Percentiles rank a stretch among this genome's conserved stretches.
These are phyloP conservation scores for Fusarium sublunatum DNA, from an alignment of 2,329 filamentous ascomycete genomes.

Conservation along the genomic window DNA sequence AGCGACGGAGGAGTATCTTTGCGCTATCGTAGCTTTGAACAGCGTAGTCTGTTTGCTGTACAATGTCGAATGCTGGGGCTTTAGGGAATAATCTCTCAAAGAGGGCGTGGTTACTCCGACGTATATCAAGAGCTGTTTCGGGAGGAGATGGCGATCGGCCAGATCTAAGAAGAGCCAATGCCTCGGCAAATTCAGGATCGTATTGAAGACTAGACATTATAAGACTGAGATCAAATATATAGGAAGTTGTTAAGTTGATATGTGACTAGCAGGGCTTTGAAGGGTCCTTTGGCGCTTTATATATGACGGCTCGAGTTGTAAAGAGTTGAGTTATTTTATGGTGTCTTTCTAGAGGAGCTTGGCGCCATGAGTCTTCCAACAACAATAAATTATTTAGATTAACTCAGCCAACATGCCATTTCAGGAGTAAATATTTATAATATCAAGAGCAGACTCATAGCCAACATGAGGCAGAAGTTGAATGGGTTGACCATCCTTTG, in stretches of 20 bases:
- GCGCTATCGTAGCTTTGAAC: conserved; percentile 31
- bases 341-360: background rate
- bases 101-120: conserved; percentile 11
- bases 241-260: background rate
- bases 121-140: conserved; percentile 30
- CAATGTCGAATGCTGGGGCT: background rate
- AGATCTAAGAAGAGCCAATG: conserved; percentile 26
- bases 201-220: conserved; percentile 33
- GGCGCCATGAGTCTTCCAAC: background rate
- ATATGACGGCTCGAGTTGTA: conserved; percentile 1
- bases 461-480: background rate
- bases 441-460: background rate
- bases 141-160: conserved; percentile 7
- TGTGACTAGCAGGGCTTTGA: background rate
- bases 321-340: conserved; percentile 4
- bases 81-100: conserved; percentile 17
- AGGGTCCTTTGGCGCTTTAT: conserved; percentile 1
- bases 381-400: background rate
- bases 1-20: conserved; percentile 30
- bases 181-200: conserved; percentile 35
- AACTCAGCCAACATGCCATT: background rate
- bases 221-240: background rate
- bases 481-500: background rate
- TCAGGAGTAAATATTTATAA: background rate
- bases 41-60: conserved; percentile 24